These are phyloP conservation scores for Artemisia tridentata DNA, from an alignment of 129 eudicot genomes.

Conservation along the genomic window DNA sequence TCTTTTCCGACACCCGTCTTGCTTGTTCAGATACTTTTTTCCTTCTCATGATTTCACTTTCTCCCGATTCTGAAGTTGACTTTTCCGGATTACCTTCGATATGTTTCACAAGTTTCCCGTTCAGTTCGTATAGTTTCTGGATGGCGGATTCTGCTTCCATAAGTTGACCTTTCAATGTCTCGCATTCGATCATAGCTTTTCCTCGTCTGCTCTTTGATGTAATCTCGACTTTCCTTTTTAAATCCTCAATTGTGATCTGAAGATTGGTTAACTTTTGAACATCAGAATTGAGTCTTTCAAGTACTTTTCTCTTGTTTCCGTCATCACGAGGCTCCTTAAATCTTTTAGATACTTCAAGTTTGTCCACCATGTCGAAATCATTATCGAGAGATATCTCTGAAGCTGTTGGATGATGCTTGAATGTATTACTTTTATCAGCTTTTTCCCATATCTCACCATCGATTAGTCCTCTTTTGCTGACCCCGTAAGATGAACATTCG, in stretches of 20 bases:
- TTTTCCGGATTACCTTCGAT: constrained; percentile 38
- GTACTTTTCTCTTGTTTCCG: constrained; percentile 56
- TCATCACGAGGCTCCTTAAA: constrained; percentile 45
- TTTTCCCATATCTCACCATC: constrained; percentile 73
- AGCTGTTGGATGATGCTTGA: constrained; percentile 32
- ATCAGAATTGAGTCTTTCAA: constrained; percentile 80
- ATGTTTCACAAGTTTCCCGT: constrained; percentile 58
- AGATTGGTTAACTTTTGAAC: constrained; percentile 78
- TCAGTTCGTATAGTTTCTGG: constrained; percentile 65
- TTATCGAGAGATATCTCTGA: constrained; percentile 42
- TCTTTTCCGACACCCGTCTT: constrained; percentile 67
- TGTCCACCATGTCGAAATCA: constrained; percentile 37
- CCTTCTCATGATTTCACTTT: constrained; percentile 45
- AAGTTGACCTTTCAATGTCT: constrained; percentile 59
- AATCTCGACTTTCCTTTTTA: constrained; percentile 65
- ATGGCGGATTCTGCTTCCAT: constrained; percentile 73
- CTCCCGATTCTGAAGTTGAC: constrained; percentile 29
- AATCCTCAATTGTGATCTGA: constrained; percentile 84
- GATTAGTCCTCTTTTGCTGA: constrained; percentile 40
- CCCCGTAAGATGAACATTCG: constrained; percentile 60
- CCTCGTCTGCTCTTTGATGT: constrained; percentile 51
- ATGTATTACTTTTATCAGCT: constrained; percentile 27
- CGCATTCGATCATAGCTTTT: constrained; percentile 56
- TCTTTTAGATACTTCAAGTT: constrained; percentile 55
- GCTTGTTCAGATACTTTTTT: constrained; percentile 72